Evolutionary conservation across 495 filamentous ascomycete species (phyloP), one percentile per base, ranked within the genome.

Genomic region (Lentithecium fluviatile): DNA sequence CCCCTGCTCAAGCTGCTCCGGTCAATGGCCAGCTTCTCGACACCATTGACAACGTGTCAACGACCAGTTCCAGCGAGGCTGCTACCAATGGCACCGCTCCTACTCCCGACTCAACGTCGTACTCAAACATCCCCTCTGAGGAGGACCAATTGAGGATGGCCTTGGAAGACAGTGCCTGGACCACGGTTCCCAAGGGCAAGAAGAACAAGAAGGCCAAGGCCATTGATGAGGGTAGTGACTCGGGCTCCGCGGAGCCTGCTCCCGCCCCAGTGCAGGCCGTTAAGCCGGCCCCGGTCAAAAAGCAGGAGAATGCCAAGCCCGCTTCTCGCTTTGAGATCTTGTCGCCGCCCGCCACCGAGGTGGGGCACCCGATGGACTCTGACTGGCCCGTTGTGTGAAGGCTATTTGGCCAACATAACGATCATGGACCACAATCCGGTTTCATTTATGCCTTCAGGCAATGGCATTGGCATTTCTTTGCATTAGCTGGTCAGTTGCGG

Each of bases 71-170:
- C 15, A 63, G 60, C 56, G 49, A 66, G 60, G 23, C 34, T 43
- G 51, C 62, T 17, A 54, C 59, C 20, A 71, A 65, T 45, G 67
- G 64, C 40, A 66, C 69, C 13, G 56, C 68, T 20, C 64, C 63
- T 6, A 61, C 70, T 15, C 69, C 69, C 36, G 65, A 71, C 29
- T 65, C 58, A 23, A 34, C 62, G 46, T 40, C 36, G 6, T 42
- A 64, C 66, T 24, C 75, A 77, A 79, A 79, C 54, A 77, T 88
- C 42, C 88, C 86, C 5, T 89, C 89, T 0, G 90, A 95, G 74
- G 90, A 96, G 69, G 90, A 94, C 73, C 90, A 95, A 76, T 75
- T 94, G 74, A 81, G 86, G 71, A 76, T 87, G 63, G 76, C 89
- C 43, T 76, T 84, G 65, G 76, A 76, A 20, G 80, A 83, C 12